Evolutionary conservation across 176 grass and related monocot genomes (phyloP).

Genomic region (Triticum urartu): DNA sequence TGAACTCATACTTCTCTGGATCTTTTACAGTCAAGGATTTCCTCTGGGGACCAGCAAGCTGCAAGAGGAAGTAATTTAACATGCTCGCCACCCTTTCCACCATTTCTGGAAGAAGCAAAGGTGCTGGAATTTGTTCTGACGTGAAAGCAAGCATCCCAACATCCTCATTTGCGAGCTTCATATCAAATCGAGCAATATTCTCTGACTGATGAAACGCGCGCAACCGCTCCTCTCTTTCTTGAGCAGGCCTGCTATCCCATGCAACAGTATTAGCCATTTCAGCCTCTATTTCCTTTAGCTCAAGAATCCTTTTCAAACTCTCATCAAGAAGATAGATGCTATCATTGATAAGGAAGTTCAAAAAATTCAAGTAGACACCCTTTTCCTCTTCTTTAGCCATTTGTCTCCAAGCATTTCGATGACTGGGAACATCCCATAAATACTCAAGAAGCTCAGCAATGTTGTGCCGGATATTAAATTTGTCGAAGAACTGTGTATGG

Average conservation of each 20-base stretch:
- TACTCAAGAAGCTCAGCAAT: slow-evolving; percentile 98
- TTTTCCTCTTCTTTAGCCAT: slow-evolving; percentile 96
- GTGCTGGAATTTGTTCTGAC: slow-evolving; percentile 96
- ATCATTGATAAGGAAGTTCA: slow-evolving; percentile 97
- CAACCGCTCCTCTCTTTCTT: slow-evolving; percentile 94
- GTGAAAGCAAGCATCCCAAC: slow-evolving; percentile 97
- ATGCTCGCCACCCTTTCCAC: slow-evolving; percentile 96
- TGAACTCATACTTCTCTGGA: slow-evolving; percentile 99
- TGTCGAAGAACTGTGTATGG: slow-evolving; percentile 97
- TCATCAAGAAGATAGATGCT: slow-evolving; percentile 99
- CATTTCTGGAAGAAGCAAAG: slow-evolving; percentile 97
- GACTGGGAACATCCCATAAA: slow-evolving; percentile 94
- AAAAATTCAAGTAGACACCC: slow-evolving; percentile 93
- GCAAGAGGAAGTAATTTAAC: slow-evolving; percentile 98
- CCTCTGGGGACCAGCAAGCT: slow-evolving; percentile 95
- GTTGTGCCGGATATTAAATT: slow-evolving; percentile 96
- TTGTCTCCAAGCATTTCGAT: slow-evolving; percentile 91
- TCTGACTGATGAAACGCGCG: slow-evolving; percentile 88
- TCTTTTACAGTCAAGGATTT: slow-evolving; percentile 99
- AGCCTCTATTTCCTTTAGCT: slow-evolving; percentile 96
- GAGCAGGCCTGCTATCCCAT: slow-evolving; percentile 73
- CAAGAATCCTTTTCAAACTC: slow-evolving; percentile 97
- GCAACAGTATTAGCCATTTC: slow-evolving; percentile 78
- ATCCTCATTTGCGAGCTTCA: slow-evolving; percentile 98
- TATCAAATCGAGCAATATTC: slow-evolving; percentile 92